Evolutionary conservation across 2,329 filamentous ascomycete genomes (phyloP).

Genomic region (Leptographium wingfieldii): DNA sequence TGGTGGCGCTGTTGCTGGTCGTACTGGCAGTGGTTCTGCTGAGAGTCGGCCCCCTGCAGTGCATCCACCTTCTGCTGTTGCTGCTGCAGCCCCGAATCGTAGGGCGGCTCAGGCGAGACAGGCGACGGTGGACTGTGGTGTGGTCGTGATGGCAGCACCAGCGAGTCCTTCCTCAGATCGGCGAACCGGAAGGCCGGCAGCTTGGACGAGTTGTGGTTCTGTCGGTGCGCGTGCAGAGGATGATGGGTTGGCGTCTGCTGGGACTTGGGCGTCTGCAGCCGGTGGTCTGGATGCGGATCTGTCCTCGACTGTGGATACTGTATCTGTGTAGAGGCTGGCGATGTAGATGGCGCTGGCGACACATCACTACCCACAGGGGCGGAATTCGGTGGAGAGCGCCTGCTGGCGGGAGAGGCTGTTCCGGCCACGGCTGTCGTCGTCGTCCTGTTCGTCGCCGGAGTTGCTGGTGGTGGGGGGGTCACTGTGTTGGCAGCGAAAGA

Average conservation of each 20-base stretch:
- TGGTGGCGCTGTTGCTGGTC: background rate
- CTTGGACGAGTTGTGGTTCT: constrained; percentile 42
- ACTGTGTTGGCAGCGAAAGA: background rate
- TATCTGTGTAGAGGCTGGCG: background rate
- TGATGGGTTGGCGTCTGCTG: constrained; percentile 5
- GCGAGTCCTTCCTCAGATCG: constrained; percentile 29
- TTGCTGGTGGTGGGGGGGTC: background rate
- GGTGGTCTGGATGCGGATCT: background rate
- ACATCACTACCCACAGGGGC: background rate
- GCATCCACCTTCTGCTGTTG: background rate
- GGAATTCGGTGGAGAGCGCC: background rate
- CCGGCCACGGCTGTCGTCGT: background rate
- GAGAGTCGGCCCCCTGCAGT: constrained; percentile 5
- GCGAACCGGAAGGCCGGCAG: constrained; percentile 42
- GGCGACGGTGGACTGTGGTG: constrained; percentile 27
- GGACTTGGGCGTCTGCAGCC: background rate
- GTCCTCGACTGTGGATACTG: background rate
- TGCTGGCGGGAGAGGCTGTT: background rate
- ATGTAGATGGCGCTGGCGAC: background rate
- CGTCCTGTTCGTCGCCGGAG: too few relatives aligned
- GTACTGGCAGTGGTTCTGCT: background rate
- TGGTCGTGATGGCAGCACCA: constrained; percentile 21
- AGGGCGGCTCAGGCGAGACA: constrained; percentile 20
- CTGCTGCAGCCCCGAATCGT: constrained; percentile 12
- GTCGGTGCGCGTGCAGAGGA: constrained; percentile 33